phyloP scores from a whole-genome alignment of 2,329 filamentous ascomycete species.

The Chaetothyriales sp. region DNA sequence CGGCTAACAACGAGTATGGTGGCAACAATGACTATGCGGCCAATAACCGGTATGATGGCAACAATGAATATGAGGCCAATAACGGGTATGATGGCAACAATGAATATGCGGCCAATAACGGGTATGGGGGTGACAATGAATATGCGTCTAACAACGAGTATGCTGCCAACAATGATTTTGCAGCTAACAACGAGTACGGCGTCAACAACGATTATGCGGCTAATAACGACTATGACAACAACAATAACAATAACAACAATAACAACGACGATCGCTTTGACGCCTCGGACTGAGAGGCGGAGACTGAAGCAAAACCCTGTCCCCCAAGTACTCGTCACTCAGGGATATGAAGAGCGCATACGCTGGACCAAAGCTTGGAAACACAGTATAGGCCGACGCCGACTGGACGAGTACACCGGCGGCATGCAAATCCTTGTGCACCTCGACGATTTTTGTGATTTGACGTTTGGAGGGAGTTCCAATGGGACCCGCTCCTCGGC shows the following conservation, averaged over 20 bases:
- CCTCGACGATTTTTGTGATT: neutral
- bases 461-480: neutral
- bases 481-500: neutral
- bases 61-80: conserved; percentile 1
- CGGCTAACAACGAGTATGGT: conserved; percentile 1
- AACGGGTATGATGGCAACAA: conserved; percentile 1
- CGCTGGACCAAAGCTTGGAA: neutral
- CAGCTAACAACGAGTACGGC: neutral
- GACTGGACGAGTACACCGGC: neutral
- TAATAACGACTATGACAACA: neutral
- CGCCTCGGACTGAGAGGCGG: conserved; percentile 2
- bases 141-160: neutral
- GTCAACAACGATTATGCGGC: conserved; percentile 1
- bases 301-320: neutral
- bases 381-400: neutral
- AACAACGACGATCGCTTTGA: conserved; percentile 1
- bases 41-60: neutral
- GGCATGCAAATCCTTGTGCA: neutral
- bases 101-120: neutral
- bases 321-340: neutral
- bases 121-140: conserved; percentile 1
- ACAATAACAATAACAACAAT: conserved; percentile 3
- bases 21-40: neutral
- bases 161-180: conserved; percentile 1
- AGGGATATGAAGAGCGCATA: neutral